These are phyloP conservation scores for Rutstroemia sp. DNA, from an alignment of 2,329 filamentous ascomycete species.

Conservation along the genomic window DNA sequence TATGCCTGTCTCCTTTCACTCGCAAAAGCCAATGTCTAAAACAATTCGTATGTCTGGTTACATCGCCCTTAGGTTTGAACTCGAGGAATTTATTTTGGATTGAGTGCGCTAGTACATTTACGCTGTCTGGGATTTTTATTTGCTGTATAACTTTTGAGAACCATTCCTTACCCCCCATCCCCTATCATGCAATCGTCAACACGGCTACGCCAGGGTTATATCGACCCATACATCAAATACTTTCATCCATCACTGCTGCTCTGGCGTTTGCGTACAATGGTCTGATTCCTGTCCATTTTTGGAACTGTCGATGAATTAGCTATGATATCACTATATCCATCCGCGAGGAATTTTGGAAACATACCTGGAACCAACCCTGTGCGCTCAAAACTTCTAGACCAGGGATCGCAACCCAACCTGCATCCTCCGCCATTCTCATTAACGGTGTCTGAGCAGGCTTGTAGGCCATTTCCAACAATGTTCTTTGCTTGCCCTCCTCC, in stretches of 20 bases:
- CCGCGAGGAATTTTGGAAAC: conserved; percentile 27
- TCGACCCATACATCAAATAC: not conserved
- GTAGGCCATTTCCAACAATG: conserved; percentile 94
- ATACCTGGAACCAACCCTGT: conserved; percentile 82
- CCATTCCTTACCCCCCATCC: not conserved
- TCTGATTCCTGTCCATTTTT: conserved; percentile 76
- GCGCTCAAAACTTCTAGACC: conserved; percentile 84
- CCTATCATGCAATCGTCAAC: not conserved
- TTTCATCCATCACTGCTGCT: conserved; percentile 42
- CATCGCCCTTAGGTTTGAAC: too few relatives aligned
- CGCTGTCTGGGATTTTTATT: not conserved
- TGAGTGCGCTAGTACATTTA: not conserved
- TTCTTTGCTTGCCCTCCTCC: conserved; percentile 34
- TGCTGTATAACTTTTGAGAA: not conserved
- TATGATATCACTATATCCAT: conserved; percentile 13
- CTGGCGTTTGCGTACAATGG: conserved; percentile 66
- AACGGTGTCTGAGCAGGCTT: conserved; percentile 76
- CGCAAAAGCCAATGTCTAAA: too few relatives aligned
- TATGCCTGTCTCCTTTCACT: too few relatives aligned
- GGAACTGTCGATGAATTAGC: conserved; percentile 45
- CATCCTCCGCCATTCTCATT: conserved; percentile 73
- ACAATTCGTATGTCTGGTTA: too few relatives aligned
- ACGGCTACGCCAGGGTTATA: not conserved
- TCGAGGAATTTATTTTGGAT: not conserved
- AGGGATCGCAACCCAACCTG: conserved; percentile 75